Evolutionary conservation across 257 asterid genomes (phyloP).

Genomic region (Jaltomata sinuosa): DNA sequence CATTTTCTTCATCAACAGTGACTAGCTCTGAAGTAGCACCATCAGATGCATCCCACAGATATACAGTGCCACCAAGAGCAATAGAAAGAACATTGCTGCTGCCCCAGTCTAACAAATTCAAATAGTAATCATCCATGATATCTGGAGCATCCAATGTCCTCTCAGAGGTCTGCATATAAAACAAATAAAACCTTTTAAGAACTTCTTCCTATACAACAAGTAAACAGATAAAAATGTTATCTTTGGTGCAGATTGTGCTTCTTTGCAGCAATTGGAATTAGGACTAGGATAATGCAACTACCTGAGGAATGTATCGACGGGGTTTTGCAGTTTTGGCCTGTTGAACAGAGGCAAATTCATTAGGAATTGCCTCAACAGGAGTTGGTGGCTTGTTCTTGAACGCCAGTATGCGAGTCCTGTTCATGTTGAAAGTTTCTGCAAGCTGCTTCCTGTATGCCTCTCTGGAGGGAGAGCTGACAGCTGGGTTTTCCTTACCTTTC

Average conservation of each 20-base stretch:
- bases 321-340: conserved; percentile 53
- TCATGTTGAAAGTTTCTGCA: conserved; percentile 84
- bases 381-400: conserved; percentile 91
- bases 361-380: conserved; percentile 44
- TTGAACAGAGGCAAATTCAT: conserved; percentile 34
- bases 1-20: conserved; percentile 68
- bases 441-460: conserved; percentile 83
- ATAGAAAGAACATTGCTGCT: conserved; percentile 83
- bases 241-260: not conserved
- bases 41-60: conserved; percentile 85
- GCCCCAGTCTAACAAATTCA: conserved; percentile 93
- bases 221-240: not conserved
- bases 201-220: not conserved
- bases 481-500: conserved; percentile 89
- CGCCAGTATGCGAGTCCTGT: conserved; percentile 73
- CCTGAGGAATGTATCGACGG: conserved; percentile 89
- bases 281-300: conserved; percentile 6
- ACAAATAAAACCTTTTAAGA: not conserved
- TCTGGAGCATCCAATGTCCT: conserved; percentile 95
- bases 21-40: conserved; percentile 77
- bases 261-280: not conserved
- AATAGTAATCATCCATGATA: conserved; percentile 73
- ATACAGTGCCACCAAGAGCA: conserved; percentile 76
- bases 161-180: conserved; percentile 68
- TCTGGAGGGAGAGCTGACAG: conserved; percentile 52